Evolutionary conservation across 306 rosid genomes (phyloP).

Genomic region (Vigna mungo): DNA sequence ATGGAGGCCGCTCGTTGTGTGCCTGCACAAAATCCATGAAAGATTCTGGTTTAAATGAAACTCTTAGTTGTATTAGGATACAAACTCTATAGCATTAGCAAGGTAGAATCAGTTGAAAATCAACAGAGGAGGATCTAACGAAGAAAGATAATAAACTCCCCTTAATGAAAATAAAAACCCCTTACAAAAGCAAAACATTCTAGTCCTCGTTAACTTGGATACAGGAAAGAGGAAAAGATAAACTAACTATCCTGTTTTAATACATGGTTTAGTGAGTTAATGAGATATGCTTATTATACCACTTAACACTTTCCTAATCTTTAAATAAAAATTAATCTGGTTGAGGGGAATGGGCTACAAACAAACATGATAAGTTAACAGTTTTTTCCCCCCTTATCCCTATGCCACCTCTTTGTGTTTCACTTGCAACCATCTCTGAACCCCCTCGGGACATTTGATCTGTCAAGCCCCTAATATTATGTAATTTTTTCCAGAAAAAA

Average conservation of each 20-base stretch:
- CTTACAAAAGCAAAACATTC: constrained; percentile 21
- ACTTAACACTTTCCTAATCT: neutral
- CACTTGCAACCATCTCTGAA: neutral
- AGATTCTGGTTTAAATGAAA: constrained; percentile 23
- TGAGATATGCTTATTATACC: neutral
- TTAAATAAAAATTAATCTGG: neutral
- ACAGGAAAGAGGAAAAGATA: neutral
- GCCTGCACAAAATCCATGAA: constrained; percentile 56
- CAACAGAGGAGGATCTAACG: neutral
- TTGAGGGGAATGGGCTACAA: neutral
- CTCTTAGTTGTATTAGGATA: neutral
- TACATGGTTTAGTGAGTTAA: neutral
- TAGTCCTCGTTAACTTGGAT: neutral
- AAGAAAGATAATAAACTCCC: neutral
- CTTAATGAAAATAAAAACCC: constrained; percentile 11
- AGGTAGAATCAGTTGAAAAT: constrained; percentile 34
- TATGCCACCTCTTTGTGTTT: neutral
- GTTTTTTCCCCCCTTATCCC: neutral
- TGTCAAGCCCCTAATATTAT: neutral
- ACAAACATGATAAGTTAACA: neutral
- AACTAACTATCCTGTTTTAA: neutral
- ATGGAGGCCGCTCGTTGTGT: constrained; percentile 79
- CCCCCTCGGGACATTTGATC: neutral
- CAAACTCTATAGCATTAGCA: neutral
- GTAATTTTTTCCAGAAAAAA: neutral